Percentiles rank a stretch among this genome's conserved stretches.
Conservation (phyloP, 371 early-diverging fungal genomes). For the Batkoa obscura region DNA sequence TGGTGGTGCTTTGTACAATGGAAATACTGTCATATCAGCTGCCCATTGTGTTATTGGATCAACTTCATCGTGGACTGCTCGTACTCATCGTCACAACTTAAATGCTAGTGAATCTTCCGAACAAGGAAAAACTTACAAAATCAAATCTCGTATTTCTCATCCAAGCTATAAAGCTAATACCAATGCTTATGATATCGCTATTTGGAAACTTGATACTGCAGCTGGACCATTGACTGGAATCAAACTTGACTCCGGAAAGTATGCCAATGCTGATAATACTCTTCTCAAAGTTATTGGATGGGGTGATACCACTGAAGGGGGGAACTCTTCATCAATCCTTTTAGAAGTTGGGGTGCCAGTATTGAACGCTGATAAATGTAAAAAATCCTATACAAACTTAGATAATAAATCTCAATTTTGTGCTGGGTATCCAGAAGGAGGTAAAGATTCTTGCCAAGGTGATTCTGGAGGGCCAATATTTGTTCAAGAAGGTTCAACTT, state of each 20-base stretch:
- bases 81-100: not conserved
- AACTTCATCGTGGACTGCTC: not conserved
- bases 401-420: not conserved
- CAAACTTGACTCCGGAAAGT: not conserved
- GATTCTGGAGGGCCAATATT: constrained; percentile 3
- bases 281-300: not conserved
- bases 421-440: not conserved
- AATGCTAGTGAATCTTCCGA: not conserved
- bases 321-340: not conserved
- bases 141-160: not conserved
- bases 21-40: not conserved
- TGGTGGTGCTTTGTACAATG: not conserved
- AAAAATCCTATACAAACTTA: not conserved
- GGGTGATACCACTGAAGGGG: not conserved
- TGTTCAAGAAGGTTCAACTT: not conserved
- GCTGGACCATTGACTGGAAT: not conserved
- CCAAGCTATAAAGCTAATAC: not conserved
- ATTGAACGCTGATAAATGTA: not conserved
- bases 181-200: not conserved
- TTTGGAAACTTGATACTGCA: not conserved
- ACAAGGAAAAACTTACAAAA: not conserved
- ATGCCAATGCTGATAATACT: not conserved
- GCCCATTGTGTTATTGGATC: not conserved
- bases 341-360: not conserved
- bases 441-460: constrained; percentile 1